Evolutionary conservation across 225 moss, liverwort and hornwort species (phyloP), one percentile per base, ranked within the genome.

Genomic region (Polytrichum commune): DNA sequence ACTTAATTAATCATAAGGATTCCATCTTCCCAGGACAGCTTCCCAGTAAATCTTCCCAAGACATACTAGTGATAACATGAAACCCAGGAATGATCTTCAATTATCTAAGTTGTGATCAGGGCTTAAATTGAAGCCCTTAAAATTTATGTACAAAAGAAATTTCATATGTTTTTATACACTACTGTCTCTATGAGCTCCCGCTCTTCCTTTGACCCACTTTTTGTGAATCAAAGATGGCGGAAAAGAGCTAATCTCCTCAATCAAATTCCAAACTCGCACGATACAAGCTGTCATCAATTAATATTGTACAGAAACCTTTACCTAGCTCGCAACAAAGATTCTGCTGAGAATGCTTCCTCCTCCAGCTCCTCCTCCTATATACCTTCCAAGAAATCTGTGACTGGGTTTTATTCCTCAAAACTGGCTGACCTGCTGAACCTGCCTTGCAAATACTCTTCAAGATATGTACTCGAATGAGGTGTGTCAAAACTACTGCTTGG

Each of bases 341-440:
- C 28, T 63, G n/a, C 8, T 63, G 16, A 9, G 46, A 63, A 63
- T 63, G 27, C 27, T 63, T 63, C 27, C 27, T 63, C 62, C 26
- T 27, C 62, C 27, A 5, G 62, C 58, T 20, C 24, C 20, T 58
- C 24, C 58, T 32, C n/a, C 35, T 35, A 35, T 23, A 19, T 38
- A 33, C 46, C 46, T 46, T 46, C 46, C 46, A 46, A 13, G 46
- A 46, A 46, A 46, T 46, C 46, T 46, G 46, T 46, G 46, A 46
- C 46, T 46, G 13, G 46, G 16, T 24, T 87, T 26, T 81, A 87
- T 53, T 72, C 76, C 75, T 86, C 86, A 56, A 89, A 76, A 73
- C 80, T 76, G 56, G 79, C 62, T 29, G 83, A 79, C 4, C 82
- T 62, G 67, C 70, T 80, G 22, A 64, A 83, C 1, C 75, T 77